Base-by-base conservation (phyloP, 2,329 filamentous ascomycete genomes). In the Colletotrichum graminicola region DNA sequence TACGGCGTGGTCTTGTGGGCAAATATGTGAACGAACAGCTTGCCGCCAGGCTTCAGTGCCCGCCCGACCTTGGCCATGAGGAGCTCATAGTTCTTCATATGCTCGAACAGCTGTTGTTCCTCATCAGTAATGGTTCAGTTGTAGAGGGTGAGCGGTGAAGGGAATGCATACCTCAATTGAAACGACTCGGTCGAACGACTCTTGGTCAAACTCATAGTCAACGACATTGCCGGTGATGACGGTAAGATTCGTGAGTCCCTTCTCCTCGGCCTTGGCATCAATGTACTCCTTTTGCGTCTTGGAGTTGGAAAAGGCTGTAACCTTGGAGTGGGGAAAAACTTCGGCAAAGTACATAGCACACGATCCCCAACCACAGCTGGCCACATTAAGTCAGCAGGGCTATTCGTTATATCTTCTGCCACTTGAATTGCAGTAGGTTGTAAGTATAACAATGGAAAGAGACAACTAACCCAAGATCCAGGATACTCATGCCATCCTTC, bases 11-110 rank as follows among this genome's bases (percentile, higher is more conserved):
- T 85, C 75, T 84, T 86, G 79, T 93, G 90, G 45, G 84, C 84
- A 76, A 93, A 93, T 64, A 92, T 88, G 75, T 93, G 91, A 67
- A 92, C 88, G 76, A 93, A 92, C 18, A 92, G 82, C 80, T 92
- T 92, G 5, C 91, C 91, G 1, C 84, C 84, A 0, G 89, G 87
- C 74, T 88, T 90, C 65, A 93, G 81, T 3, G 90, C 85, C 39
- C 85, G 82, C 4, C 84, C 77, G 21, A 93, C 81, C 79, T 93
- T 93, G 54, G 86, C 85, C 82, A 93, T 87, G 32, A 93, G 85
- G 16, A 89, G 81, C 73, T 91, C 87, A 79, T 93, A 93, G 79
- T 93, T 93, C 79, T 93, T 93, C 91, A 93, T 93, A 79, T 93
- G 91, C 78, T 93, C 91, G 76, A 93, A 93, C 16, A 93, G 84